These are phyloP conservation scores for Ophiostoma angusticollis DNA, from an alignment of 2,329 filamentous ascomycete genomes.

Conservation along the genomic window DNA sequence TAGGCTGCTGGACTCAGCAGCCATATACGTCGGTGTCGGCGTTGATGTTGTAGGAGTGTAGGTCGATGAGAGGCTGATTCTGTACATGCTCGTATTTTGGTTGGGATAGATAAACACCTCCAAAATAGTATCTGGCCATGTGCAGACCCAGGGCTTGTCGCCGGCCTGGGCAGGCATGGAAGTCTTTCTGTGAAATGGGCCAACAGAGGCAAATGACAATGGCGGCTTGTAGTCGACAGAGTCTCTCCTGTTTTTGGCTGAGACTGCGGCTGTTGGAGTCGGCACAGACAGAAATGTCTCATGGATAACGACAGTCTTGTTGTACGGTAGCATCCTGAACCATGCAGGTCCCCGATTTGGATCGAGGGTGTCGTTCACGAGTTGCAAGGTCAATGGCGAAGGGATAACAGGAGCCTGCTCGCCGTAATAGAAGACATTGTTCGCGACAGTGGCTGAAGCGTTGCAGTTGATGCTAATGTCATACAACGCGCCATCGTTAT, in stretches of 20 bases:
- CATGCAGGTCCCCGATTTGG: constrained; percentile 39
- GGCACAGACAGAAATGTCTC: constrained; percentile 25
- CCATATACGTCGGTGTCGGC: constrained; percentile 7
- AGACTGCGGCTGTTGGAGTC: constrained; percentile 6
- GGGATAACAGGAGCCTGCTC: constrained; percentile 36
- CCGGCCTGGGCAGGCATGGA: constrained; percentile 26
- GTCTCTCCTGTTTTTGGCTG: constrained; percentile 15
- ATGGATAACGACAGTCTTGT: constrained; percentile 43
- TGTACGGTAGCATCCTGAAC: constrained; percentile 34
- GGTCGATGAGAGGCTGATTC: constrained; percentile 8
- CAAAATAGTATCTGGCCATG: constrained; percentile 41
- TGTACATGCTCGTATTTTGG: constrained; percentile 32
- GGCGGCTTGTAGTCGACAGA: background rate
- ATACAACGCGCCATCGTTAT: constrained; percentile 24
- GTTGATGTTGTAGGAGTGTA: constrained; percentile 3
- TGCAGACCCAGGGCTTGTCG: constrained; percentile 46
- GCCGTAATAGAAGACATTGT: constrained; percentile 36
- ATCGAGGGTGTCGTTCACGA: constrained; percentile 41
- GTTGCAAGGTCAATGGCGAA: constrained; percentile 25
- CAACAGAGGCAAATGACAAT: constrained; percentile 1
- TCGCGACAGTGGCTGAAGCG: constrained; percentile 21
- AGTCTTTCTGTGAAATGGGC: constrained; percentile 25
- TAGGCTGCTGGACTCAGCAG: constrained; percentile 4
- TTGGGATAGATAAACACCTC: constrained; percentile 45
- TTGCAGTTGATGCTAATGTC: constrained; percentile 28